Evolutionary conservation across 2,329 filamentous ascomycete species (phyloP).

Genomic region (Botrytis cinerea): DNA sequence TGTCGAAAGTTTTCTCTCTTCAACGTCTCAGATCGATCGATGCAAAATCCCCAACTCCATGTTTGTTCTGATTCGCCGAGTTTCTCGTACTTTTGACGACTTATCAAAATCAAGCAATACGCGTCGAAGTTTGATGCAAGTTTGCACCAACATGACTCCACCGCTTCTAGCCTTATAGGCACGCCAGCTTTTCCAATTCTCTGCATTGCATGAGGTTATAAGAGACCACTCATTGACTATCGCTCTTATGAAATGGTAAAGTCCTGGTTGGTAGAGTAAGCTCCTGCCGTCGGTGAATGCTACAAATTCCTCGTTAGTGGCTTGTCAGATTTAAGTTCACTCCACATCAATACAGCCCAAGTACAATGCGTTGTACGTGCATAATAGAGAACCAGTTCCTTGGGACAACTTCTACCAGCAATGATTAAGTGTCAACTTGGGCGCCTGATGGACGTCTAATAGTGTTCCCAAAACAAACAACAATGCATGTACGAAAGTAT

Average conservation of each 20-base stretch:
- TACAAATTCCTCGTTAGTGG: conserved; percentile 18
- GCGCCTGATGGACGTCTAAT: conserved; percentile 1
- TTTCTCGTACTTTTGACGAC: conserved; percentile 9
- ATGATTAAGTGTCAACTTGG: conserved; percentile 10
- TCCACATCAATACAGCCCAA: conserved; percentile 18
- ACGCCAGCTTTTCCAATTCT: conserved; percentile 29
- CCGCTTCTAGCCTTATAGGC: conserved; percentile 32
- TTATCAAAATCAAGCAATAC: conserved; percentile 15
- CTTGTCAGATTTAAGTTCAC: conserved; percentile 23
- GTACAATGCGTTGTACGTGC: conserved; percentile 24
- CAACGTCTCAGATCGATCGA: background rate
- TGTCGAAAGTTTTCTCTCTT: background rate
- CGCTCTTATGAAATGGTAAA: background rate
- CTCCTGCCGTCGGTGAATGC: conserved; percentile 11
- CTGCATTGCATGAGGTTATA: conserved; percentile 33
- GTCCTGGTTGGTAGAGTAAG: conserved; percentile 1
- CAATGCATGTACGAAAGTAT: conserved; percentile 10
- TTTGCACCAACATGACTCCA: conserved; percentile 25
- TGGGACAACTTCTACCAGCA: conserved; percentile 17
- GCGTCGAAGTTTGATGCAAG: conserved; percentile 19
- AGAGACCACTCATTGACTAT: background rate
- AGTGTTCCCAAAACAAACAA: conserved; percentile 3
- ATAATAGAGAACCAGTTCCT: conserved; percentile 21
- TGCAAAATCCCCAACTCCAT: background rate
- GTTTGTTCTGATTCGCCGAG: background rate